Base-by-base conservation (phyloP, 805 yeast genomes). In the Groenewaldozyma tartarivorans region DNA sequence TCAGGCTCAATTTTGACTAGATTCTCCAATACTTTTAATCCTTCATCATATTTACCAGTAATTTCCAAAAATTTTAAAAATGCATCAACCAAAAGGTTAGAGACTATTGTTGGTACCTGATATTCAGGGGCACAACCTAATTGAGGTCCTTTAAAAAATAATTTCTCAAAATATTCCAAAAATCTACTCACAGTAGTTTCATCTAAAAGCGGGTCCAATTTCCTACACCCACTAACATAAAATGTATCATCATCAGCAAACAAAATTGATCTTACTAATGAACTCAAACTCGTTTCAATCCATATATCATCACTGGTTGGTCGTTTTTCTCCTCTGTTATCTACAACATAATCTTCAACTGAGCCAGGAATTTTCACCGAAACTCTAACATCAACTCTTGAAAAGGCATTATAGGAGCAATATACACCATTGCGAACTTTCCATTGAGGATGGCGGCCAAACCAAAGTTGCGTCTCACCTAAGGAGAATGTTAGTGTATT, bases 171-270 rank as follows among this genome's bases (percentile, higher is more conserved):
- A 1, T 79, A 83, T 18, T 64, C 62, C 40, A 84, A 57, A 55
- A 85, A 85, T 39, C 61, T 58, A 40, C 63, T 62, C 2, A 80
- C 77, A 11, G 68, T 61, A 22, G 64, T 69, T 6, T 65, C 63
- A 24, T 61, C 63, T 20, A 68, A 55, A 45, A 92, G 72, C 3
- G 96, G 96, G 52, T 86, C 81, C 42, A 85, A 68, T 44, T 81
- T 77, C 49, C 95, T 74, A 30, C 92, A 81, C 56, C 88, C 95
- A 6, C 87, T 94, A 42, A 92, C 71, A 53, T 66, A 81, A 53
- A 65, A 81, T 63, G 62, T 79, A 60, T 82, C 90, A 35, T 79
- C 86, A 39, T 86, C 95, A 39, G 83, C 86, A 48, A 75, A 84
- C 42, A 86, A 63, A 33, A 92, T 60, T 5, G 88, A 66, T 52